phyloP scores from a whole-genome alignment of 306 rosid species.

The Cucumis cinereus region DNA sequence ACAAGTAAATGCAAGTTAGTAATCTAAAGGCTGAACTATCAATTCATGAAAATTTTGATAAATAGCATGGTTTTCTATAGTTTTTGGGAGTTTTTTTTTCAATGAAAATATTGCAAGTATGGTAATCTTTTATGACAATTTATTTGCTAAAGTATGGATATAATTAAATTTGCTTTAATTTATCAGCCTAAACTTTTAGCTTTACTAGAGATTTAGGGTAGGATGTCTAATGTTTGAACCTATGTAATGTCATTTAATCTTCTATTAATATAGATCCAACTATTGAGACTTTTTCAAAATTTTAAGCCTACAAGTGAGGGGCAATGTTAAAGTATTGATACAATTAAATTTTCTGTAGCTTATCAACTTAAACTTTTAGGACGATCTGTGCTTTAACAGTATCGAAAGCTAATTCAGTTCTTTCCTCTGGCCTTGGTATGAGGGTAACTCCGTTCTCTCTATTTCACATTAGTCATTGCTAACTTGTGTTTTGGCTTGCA shows the following conservation, averaged over 20 bases:
- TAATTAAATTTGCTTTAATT: too few species aligned
- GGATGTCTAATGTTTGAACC: too few species aligned
- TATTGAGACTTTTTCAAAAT: too few species aligned
- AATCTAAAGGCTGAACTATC: neutral
- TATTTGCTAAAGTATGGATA: neutral
- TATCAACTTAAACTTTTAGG: too few species aligned
- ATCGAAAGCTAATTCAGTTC: neutral
- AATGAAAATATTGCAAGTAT: neutral
- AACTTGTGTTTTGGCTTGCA: slow-evolving; percentile 7
- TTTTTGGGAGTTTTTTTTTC: neutral
- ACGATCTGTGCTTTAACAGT: too few species aligned
- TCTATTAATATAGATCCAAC: too few species aligned
- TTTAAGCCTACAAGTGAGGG: too few species aligned
- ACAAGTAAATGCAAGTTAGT: neutral
- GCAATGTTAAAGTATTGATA: too few species aligned
- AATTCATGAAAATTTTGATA: neutral
- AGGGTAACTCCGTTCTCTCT: neutral
- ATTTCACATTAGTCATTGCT: neutral
- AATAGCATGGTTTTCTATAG: neutral
- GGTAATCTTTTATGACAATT: neutral
- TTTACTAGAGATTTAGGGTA: too few species aligned
- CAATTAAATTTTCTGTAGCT: too few species aligned
- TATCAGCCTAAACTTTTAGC: too few species aligned
- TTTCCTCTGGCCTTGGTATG: neutral
- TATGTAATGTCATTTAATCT: too few species aligned